Conservation (phyloP, 176 grass and related monocot genomes). For the Eragrostis nindensis region DNA sequence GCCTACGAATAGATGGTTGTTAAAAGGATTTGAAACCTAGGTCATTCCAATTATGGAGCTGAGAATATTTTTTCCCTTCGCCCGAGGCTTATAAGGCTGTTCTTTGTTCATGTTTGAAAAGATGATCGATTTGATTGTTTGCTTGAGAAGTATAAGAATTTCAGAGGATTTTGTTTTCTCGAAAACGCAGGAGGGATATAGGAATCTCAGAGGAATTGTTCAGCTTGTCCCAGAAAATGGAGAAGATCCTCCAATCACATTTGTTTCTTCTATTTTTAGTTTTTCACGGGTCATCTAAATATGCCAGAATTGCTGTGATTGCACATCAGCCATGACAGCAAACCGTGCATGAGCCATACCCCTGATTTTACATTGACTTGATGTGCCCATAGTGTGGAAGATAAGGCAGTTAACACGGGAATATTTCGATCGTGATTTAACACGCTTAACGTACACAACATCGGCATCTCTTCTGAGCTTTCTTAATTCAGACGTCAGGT, state of each 20-base stretch:
- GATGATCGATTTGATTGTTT: not conserved
- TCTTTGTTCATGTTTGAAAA: not conserved
- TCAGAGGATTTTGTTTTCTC: no score
- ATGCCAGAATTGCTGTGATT: not conserved
- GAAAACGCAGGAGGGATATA: no score
- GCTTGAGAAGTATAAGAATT: not conserved
- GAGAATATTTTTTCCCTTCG: not conserved
- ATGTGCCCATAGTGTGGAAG: slow-evolving; percentile 17
- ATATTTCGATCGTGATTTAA: slow-evolving; percentile 32
- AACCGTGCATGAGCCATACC: not conserved
- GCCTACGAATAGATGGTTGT: not conserved
- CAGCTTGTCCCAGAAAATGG: not conserved
- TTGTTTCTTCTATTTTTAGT: no score
- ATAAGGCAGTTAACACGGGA: slow-evolving; percentile 7
- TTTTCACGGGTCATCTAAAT: no score
- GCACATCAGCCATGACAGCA: not conserved
- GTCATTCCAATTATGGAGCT: slow-evolving; percentile 18
- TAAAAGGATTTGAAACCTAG: not conserved
- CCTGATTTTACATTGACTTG: not conserved
- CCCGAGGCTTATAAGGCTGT: no score
- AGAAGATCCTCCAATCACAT: no score
- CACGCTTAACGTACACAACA: not conserved
- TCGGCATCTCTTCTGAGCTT: slow-evolving; percentile 6
- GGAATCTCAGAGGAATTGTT: no score
- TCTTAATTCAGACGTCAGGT: slow-evolving; percentile 25